Conservation (phyloP, 192 early-diverging fungal species). For the Coemansia sp. region DNA sequence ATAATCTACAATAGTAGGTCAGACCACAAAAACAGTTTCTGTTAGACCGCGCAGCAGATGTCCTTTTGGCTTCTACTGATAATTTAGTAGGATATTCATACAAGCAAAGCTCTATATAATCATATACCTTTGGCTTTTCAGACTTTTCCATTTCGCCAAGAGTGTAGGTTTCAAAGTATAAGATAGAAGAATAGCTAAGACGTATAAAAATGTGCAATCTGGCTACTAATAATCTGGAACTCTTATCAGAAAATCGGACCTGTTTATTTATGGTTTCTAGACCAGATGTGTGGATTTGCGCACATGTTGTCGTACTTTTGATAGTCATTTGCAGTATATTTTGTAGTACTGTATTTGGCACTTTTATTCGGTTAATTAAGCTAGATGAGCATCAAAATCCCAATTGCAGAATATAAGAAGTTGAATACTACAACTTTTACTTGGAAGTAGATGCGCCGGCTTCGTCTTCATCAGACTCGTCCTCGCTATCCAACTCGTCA, state of each 20-base stretch:
- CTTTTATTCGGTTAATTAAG: background rate
- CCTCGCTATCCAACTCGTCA: constrained; percentile 25
- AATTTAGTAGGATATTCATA: background rate
- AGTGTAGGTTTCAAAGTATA: background rate
- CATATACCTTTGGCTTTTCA: background rate
- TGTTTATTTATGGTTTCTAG: background rate
- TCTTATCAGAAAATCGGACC: background rate
- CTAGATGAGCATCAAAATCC: background rate
- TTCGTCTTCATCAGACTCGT: constrained; percentile 28
- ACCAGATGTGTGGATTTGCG: background rate
- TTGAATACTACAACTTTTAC: background rate
- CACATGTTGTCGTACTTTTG: too few relatives aligned
- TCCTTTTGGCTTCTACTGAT: background rate
- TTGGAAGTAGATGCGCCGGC: constrained; percentile 8
- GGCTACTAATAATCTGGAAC: background rate
- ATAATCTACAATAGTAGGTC: constrained; percentile 29
- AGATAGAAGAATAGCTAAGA: background rate
- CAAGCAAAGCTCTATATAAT: background rate
- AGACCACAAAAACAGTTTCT: background rate
- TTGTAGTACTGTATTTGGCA: too few relatives aligned
- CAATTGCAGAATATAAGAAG: background rate
- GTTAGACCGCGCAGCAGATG: background rate
- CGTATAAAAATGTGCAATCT: background rate
- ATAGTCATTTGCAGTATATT: too few relatives aligned
- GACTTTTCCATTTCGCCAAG: background rate